Conservation (phyloP, 805 yeast species). For the Saccharomycopsis synnaedendra region DNA sequence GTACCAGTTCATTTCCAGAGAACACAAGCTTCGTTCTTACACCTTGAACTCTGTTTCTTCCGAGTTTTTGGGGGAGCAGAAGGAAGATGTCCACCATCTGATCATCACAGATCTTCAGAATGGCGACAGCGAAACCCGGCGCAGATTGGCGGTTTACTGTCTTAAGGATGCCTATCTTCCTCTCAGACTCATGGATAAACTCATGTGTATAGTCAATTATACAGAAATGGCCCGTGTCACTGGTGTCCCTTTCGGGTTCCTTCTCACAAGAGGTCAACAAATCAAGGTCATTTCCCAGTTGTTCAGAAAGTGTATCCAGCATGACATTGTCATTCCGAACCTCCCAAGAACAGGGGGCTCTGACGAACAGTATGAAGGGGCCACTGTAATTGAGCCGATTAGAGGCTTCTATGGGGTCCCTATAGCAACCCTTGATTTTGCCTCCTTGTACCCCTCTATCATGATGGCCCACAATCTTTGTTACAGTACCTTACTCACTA, state of each 20-base stretch:
- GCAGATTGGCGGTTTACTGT: slow-evolving; percentile 95
- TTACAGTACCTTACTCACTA: slow-evolving; percentile 77
- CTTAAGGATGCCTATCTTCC: slow-evolving; percentile 94
- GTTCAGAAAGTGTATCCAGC: slow-evolving; percentile 82
- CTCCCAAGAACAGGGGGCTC: slow-evolving; percentile 63
- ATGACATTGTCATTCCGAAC: slow-evolving; percentile 84
- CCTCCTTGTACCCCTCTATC: slow-evolving; percentile 93
- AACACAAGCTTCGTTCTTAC: slow-evolving; percentile 87
- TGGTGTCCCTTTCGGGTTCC: slow-evolving; percentile 91
- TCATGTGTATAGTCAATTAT: slow-evolving; percentile 93
- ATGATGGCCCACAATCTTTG: slow-evolving; percentile 99
- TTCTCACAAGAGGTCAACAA: slow-evolving; percentile 90
- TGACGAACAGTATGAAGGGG: slow-evolving; percentile 96
- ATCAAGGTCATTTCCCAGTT: slow-evolving; percentile 94
- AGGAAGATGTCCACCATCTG: slow-evolving; percentile 96
- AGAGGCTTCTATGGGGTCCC: slow-evolving; percentile 97
- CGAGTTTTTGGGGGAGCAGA: slow-evolving; percentile 86
- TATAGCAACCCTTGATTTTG: slow-evolving; percentile 95
- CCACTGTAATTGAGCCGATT: slow-evolving; percentile 93
- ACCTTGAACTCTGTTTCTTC: slow-evolving; percentile 94
- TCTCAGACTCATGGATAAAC: slow-evolving; percentile 72
- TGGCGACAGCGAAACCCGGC: slow-evolving; percentile 83
- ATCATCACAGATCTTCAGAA: slow-evolving; percentile 91
- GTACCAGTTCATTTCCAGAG: slow-evolving; percentile 87
- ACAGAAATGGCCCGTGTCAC: slow-evolving; percentile 99